A percentile compares a stretch with the other conserved stretches of the same genome.
phyloP scores from a whole-genome alignment of 2,329 filamentous ascomycete genomes.

The Alternaria angustiovoidea region DNA sequence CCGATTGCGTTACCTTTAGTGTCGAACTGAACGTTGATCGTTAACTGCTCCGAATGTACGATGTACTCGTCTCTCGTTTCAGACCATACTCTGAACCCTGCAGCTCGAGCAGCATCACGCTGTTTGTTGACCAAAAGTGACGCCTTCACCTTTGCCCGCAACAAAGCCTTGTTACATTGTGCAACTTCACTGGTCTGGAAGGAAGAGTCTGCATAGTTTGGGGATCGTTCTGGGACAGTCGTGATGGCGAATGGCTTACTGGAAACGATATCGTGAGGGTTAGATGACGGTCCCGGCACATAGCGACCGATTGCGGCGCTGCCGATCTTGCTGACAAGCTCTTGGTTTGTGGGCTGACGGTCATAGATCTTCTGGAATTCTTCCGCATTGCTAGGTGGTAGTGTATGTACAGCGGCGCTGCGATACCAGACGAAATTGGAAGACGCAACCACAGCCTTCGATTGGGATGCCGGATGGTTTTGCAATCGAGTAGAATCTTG shows the following conservation, averaged over 20 bases:
- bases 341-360: slow-evolving; percentile 11
- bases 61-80: slow-evolving; percentile 18
- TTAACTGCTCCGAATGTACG: slow-evolving; percentile 25
- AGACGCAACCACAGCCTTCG: neutral
- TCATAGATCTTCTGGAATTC: slow-evolving; percentile 22
- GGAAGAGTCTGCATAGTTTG: slow-evolving; percentile 5
- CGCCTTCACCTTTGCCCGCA: slow-evolving; percentile 25
- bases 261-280: slow-evolving; percentile 13
- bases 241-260: slow-evolving; percentile 4
- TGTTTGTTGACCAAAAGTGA: slow-evolving; percentile 17
- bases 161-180: slow-evolving; percentile 9
- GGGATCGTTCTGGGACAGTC: neutral
- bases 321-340: slow-evolving; percentile 15
- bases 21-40: slow-evolving; percentile 12
- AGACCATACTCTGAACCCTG: slow-evolving; percentile 17
- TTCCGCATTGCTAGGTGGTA: slow-evolving; percentile 10
- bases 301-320: slow-evolving; percentile 22
- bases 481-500: neutral
- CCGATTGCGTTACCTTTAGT: slow-evolving; percentile 8
- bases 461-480: neutral
- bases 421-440: slow-evolving; percentile 15
- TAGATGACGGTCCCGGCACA: neutral
- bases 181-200: slow-evolving; percentile 25
- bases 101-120: slow-evolving; percentile 7
- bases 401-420: slow-evolving; percentile 25